Conservation (phyloP, 2,329 filamentous ascomycete species). For the Pseudogymnoascus sp. region DNA sequence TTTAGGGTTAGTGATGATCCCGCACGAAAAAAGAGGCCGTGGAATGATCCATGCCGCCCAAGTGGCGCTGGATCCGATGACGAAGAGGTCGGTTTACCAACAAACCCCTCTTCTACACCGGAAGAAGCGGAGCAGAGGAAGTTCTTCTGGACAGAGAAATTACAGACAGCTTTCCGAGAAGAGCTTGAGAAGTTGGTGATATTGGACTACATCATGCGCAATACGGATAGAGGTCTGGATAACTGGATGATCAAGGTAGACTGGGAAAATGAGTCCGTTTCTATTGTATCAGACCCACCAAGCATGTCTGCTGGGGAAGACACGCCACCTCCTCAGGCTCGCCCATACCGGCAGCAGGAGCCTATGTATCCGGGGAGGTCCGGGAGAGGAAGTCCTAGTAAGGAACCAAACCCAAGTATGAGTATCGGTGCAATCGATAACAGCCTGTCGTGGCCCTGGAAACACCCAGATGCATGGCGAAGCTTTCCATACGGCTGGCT, state of each 20-base stretch:
- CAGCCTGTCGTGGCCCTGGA: slow-evolving; percentile 97
- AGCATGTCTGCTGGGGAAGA: slow-evolving; percentile 38
- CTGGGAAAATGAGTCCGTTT: slow-evolving; percentile 72
- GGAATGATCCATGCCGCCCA: slow-evolving; percentile 78
- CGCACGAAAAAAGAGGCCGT: slow-evolving; percentile 60
- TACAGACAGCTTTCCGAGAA: slow-evolving; percentile 90
- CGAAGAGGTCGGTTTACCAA: slow-evolving; percentile 47
- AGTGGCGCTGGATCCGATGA: slow-evolving; percentile 45
- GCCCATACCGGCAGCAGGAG: slow-evolving; percentile 70
- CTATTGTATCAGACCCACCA: slow-evolving; percentile 74
- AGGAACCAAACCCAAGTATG: slow-evolving; percentile 42
- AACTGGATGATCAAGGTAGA: slow-evolving; percentile 99
- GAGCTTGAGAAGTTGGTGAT: slow-evolving; percentile 96
- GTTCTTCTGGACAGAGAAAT: slow-evolving; percentile 77
- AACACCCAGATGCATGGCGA: slow-evolving; percentile 84
- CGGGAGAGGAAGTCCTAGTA: background rate
- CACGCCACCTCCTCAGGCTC: slow-evolving; percentile 36
- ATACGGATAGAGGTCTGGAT: slow-evolving; percentile 90
- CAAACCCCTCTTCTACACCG: slow-evolving; percentile 25
- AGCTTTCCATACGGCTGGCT: slow-evolving; percentile 98
- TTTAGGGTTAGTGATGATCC: slow-evolving; percentile 63
- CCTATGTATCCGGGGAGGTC: slow-evolving; percentile 57
- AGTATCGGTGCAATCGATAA: slow-evolving; percentile 93
- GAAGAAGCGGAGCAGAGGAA: slow-evolving; percentile 22
- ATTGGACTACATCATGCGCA: slow-evolving; percentile 97